A percentile compares a stretch with the other conserved stretches of the same genome.
Evolutionary conservation across 2,329 filamentous ascomycete genomes (phyloP).

Genomic region (Aureobasidium namibiae): DNA sequence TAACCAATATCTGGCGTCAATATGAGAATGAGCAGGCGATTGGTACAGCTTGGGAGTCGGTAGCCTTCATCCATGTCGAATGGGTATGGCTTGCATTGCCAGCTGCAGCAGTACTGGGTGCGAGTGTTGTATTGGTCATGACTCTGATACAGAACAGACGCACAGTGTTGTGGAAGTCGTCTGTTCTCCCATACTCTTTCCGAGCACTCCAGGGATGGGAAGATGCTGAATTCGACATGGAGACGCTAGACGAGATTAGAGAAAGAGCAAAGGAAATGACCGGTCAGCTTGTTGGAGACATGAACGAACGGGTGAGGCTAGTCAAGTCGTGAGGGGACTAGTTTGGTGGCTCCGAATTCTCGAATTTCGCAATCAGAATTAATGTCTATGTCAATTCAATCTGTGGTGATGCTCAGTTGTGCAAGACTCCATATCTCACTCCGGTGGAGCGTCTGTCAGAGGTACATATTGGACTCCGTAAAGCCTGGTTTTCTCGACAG

Average conservation of each 20-base stretch:
- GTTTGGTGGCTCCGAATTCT: background rate
- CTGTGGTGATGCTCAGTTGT: background rate
- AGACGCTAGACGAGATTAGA: background rate
- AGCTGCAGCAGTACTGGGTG: background rate
- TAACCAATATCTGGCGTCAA: background rate
- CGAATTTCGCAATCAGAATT: too few species aligned
- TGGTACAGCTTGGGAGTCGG: background rate
- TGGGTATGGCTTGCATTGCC: background rate
- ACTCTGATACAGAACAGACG: background rate
- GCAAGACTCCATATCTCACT: background rate
- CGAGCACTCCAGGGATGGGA: background rate
- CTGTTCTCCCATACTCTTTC: background rate
- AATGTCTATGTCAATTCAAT: background rate
- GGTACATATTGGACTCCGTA: constrained; percentile 72
- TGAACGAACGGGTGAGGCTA: background rate
- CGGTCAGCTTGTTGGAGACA: background rate
- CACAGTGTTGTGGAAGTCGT: background rate
- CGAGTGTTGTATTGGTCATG: background rate
- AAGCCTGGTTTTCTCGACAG: constrained; percentile 51
- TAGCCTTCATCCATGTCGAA: background rate
- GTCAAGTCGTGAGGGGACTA: background rate
- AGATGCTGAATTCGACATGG: background rate
- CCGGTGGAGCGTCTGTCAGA: constrained; percentile 58
- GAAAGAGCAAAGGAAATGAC: background rate
- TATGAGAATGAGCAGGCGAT: background rate